Evolutionary conservation across 73 alveolate species (phyloP).

Genomic region (Chromera velia): DNA sequence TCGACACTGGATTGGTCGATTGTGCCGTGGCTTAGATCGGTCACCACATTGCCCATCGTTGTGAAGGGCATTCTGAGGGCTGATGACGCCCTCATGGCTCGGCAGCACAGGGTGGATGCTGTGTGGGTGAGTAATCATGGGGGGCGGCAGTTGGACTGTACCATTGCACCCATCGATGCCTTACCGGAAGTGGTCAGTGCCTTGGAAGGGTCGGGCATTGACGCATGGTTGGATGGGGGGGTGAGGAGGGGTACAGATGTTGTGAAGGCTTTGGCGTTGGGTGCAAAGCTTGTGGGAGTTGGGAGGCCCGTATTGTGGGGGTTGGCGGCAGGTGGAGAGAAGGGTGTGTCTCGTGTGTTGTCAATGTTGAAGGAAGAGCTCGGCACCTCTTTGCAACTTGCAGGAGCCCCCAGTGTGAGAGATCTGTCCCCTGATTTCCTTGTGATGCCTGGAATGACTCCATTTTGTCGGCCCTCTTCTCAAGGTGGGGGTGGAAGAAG

Average conservation of each 20-base stretch:
- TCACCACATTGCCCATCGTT: slow-evolving; percentile 52
- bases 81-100: slow-evolving; percentile 69
- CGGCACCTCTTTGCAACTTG: slow-evolving; percentile 42
- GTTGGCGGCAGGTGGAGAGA: slow-evolving; percentile 58
- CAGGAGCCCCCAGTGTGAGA: too few relatives aligned
- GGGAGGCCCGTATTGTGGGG: slow-evolving; percentile 79
- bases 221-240: slow-evolving; percentile 79
- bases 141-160: slow-evolving; percentile 72
- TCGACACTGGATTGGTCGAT: slow-evolving; percentile 53
- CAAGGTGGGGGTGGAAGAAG: too few relatives aligned
- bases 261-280: slow-evolving; percentile 72
- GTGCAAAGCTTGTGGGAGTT: slow-evolving; percentile 76
- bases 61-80: slow-evolving; percentile 73
- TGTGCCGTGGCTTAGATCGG: slow-evolving; percentile 39
- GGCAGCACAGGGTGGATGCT: slow-evolving; percentile 64
- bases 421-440: too few relatives aligned
- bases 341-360: slow-evolving; percentile 61
- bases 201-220: slow-evolving; percentile 47
- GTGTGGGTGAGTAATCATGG: slow-evolving; percentile 84
- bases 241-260: slow-evolving; percentile 84
- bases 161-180: slow-evolving; percentile 65
- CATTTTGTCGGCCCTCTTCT: too few relatives aligned
- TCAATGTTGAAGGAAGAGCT: slow-evolving; percentile 63
- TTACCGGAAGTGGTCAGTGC: slow-evolving; percentile 49
- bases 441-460: too few relatives aligned